Base-by-base conservation (phyloP, 1,139 yeast species). In the Hemisphaericaspora subhashii region DNA sequence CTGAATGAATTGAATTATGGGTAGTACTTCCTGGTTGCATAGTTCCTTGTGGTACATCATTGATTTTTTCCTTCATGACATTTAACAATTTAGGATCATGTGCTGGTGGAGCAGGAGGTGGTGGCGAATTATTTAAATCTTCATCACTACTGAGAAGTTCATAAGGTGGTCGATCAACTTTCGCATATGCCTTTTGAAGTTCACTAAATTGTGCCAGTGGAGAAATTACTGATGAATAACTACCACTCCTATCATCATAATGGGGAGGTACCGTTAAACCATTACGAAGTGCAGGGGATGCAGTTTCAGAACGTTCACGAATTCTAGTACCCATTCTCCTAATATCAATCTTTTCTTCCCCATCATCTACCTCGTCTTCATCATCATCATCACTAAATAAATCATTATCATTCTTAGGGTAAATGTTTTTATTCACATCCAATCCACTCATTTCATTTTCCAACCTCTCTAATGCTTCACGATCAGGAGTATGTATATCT, bases 171-270 rank as follows among this genome's bases (percentile, higher is more conserved):
- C 28, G 41, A 23, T 37, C 51, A 9, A 28, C 45, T 12, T 36
- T 31, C 11, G 61, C 60, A 48, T 73, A 74, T 40, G 74, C 75
- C 33, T 68, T 66, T 48, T 71, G 72, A 55, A 78, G 75, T 45
- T 76, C 81, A 26, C 74, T 58, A 51, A 75, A 77, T 45, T 79
- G 82, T 1, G 83, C 68, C 65, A 62, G 64, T n/a, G 77, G 77
- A 1, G 74, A 67, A 36, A 64, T 66, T 20, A 70, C 74, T 6
- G 74, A 68, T 2, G 75, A 66, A 45, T 65, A 58, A 40, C 72
- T 64, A 39, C 66, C 60, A 48, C 62, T 60, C 31, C 72, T 53
- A 37, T 58, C 56, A 12, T 60, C 58, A 17, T 51, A 53, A 31
- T 53, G 52, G 18, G 51, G 43, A 11, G 72, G 72, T 10, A 65